These are phyloP conservation scores for Thielaviopsis musarum DNA, from an alignment of 2,329 filamentous ascomycete genomes.

Conservation along the genomic window DNA sequence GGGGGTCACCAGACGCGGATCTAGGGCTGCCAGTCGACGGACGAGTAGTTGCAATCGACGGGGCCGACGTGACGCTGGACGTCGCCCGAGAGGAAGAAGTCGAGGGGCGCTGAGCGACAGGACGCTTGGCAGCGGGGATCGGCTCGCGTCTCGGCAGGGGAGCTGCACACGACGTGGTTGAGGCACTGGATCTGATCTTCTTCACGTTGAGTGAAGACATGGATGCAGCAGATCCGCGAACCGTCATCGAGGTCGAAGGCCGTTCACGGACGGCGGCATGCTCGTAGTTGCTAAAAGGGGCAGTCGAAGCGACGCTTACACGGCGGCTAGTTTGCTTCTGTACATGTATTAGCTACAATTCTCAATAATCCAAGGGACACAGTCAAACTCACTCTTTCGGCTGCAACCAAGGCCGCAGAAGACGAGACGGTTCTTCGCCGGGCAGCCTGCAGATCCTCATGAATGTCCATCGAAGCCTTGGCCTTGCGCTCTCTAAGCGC, in stretches of 20 bases:
- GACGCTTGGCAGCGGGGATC: neutral
- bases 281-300: slow-evolving; percentile 13
- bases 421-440: slow-evolving; percentile 43
- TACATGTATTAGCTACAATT: neutral
- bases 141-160: neutral
- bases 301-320: slow-evolving; percentile 30
- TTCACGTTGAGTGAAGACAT: slow-evolving; percentile 4
- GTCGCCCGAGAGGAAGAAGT: slow-evolving; percentile 4
- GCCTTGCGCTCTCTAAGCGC: slow-evolving; percentile 56
- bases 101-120: neutral
- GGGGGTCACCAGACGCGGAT: slow-evolving; percentile 20
- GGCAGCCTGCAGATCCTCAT: slow-evolving; percentile 24
- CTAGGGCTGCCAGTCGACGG: slow-evolving; percentile 9
- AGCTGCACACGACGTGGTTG: neutral
- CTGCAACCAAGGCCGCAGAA: slow-evolving; percentile 14
- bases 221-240: neutral
- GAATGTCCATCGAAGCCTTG: slow-evolving; percentile 35
- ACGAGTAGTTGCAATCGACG: slow-evolving; percentile 8
- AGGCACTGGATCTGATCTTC: slow-evolving; percentile 8
- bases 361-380: too few relatives aligned
- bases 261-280: neutral
- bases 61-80: neutral
- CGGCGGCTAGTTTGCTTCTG: slow-evolving; percentile 22
- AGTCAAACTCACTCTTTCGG: slow-evolving; percentile 23
- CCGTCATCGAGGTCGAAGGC: slow-evolving; percentile 3